Evolutionary conservation across 2,329 filamentous ascomycete species (phyloP), one percentile per base, ranked within the genome.

Genomic region (Diaporthe sp.): DNA sequence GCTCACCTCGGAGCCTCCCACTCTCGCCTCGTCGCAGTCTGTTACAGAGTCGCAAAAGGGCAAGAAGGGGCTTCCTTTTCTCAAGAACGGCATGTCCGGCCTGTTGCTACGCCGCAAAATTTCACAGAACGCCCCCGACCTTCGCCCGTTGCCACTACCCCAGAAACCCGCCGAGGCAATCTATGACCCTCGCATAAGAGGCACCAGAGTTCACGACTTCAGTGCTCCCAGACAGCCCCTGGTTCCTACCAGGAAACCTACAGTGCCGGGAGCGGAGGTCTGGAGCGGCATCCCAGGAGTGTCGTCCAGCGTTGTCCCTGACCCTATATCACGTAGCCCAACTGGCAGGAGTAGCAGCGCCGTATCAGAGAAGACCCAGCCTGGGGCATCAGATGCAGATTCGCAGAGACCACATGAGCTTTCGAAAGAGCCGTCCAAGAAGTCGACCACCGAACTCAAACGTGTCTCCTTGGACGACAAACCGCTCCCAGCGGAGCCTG

Each of bases 171-270:
- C 87, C 19, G 88, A 88, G 78, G 86, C 87, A 7, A 82, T 83
- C 28, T 92, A 92, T 78, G 91, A 93, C 78, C 91, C 91, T 25
- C 87, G 90, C 13, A 94, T 94, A 77, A 88, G 87, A 79, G 92
- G 90, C 67, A 94, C 89, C 10, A 86, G 88, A 62, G 88, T 93
- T 68, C 92, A 94, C 80, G 92, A 92, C 81, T 93, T 92, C 79
- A 93, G 91, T 79, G 90, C 89, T 0, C 91, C 91, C 1, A 85
- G 90, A 68, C 70, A 75, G 53, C 87, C 82, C 61, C 82, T 84
- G 39, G 77, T 85, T 4, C 76, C 74, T 31, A 77, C 72, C 28
- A 73, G 67, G 37, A 67, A 73, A 15, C 74, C 68, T n/a, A 73
- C 75, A 1, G 75, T 76, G 13, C 75, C 73, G 8, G 73, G 73